Evolutionary conservation across 495 filamentous ascomycete genomes (phyloP), one percentile per base, ranked within the genome.

Genomic region (Tuber aestivum): DNA sequence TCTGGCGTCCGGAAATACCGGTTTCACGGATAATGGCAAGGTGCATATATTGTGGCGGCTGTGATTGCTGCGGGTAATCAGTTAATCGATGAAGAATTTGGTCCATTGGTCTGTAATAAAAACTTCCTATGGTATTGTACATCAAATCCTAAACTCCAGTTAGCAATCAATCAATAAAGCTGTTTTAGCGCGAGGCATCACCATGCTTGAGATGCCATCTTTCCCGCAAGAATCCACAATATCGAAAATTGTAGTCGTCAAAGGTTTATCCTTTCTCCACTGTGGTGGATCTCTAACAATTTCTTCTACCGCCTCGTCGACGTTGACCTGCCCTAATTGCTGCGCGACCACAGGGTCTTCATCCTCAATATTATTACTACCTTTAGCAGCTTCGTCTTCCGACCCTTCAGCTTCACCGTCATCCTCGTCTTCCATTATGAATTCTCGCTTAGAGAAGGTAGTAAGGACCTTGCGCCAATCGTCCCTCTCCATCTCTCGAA

Each of bases 401-500:
- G 82, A 78, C 20, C 85, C 85, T 37, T 83, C 78, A 65, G 75
- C 85, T 69, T 85, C 85, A 61, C 84, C 85, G 32, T 85, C 83
- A 20, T 79, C 82, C 50, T 80, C 84, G 48, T 84, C 86, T 7
- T 85, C 81, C 44, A 84, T 76, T 42, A 71, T 77, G 72, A 80
- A 72, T 21, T 77, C 69, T 61, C 70, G 71, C 38, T 78, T 82
- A 44, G 81, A 78, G 68, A 79, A 82, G 12, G 82, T 84, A 41
- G 85, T 88, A 77, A 86, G 84, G 72, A 91, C 89, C 74, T 86
- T 85, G 32, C 88, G 85, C 83, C 89, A 86, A 78, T 96, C 93
- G 18, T 88, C 87, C 21, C 87, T 83, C 8, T 87, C 89, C 21
- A 92, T 92, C n/a, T 93, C 91, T 32, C 93, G 88, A 35, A 94